Evolutionary conservation across 129 eudicot genomes (phyloP).

Genomic region (Tanacetum coccineum): DNA sequence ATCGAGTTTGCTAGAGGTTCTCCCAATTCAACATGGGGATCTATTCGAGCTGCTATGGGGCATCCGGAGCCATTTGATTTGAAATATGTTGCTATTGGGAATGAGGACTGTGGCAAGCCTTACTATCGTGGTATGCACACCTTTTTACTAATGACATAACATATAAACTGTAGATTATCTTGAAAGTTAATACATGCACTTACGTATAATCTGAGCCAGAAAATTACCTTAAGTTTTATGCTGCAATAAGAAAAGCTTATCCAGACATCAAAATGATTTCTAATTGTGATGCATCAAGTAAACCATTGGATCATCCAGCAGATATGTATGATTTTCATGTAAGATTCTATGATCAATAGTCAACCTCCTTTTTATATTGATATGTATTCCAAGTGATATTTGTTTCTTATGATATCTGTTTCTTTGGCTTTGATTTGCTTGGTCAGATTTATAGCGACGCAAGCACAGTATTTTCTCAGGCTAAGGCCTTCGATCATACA

Average conservation of each 20-base stretch:
- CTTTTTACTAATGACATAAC: neutral
- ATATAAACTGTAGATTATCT: neutral
- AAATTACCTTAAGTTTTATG: slow-evolving; percentile 70
- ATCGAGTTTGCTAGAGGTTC: slow-evolving; percentile 91
- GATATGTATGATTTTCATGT: slow-evolving; percentile 91
- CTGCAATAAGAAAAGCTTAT: slow-evolving; percentile 60
- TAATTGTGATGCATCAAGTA: slow-evolving; percentile 74
- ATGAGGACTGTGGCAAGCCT: slow-evolving; percentile 69
- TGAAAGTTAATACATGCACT: slow-evolving; percentile 8
- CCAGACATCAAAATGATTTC: slow-evolving; percentile 85
- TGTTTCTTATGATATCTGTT: slow-evolving; percentile 8
- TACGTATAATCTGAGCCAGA: slow-evolving; percentile 34
- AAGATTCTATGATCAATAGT: slow-evolving; percentile 25
- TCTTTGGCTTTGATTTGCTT: slow-evolving; percentile 9
- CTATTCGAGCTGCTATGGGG: slow-evolving; percentile 83
- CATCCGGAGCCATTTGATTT: slow-evolving; percentile 73
- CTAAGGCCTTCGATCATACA: slow-evolving; percentile 51
- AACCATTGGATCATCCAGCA: slow-evolving; percentile 79
- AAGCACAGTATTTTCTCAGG: slow-evolving; percentile 49
- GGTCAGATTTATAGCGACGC: slow-evolving; percentile 61
- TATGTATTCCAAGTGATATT: slow-evolving; percentile 6
- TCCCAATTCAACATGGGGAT: slow-evolving; percentile 75
- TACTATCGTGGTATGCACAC: slow-evolving; percentile 62
- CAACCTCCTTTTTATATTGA: slow-evolving; percentile 10
- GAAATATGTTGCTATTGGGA: slow-evolving; percentile 82